phyloP scores from a whole-genome alignment of 495 filamentous ascomycete species.

The Annulohypoxylon maeteangense region DNA sequence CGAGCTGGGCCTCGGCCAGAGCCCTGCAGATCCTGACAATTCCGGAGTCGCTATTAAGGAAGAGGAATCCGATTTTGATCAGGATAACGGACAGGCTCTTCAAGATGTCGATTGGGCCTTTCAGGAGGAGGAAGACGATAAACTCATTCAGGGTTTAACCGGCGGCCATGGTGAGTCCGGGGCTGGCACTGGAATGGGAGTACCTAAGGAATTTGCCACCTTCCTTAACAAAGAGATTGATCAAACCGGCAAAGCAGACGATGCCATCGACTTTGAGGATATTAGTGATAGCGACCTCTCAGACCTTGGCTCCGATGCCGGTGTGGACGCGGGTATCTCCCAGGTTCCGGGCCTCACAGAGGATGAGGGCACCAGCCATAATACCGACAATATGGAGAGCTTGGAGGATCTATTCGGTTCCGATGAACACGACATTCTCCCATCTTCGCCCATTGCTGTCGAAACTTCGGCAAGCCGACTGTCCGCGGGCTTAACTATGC shows the following conservation, averaged over 20 bases:
- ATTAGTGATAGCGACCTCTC: conserved; percentile 72
- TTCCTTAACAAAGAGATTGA: conserved; percentile 36
- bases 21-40: conserved; percentile 15
- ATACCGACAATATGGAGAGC: conserved; percentile 52
- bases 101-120: conserved; percentile 44
- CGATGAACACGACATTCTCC: conserved; percentile 46
- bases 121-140: conserved; percentile 44
- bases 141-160: conserved; percentile 42
- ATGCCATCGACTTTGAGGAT: conserved; percentile 81
- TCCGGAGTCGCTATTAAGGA: conserved; percentile 41
- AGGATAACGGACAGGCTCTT: conserved; percentile 29
- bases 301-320: conserved; percentile 48
- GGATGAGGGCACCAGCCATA: conserved; percentile 59
- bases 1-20: conserved; percentile 2
- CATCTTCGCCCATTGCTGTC: conserved; percentile 50
- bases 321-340: conserved; percentile 50
- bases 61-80: conserved; percentile 41
- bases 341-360: conserved; percentile 61
- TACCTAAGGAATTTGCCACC: conserved; percentile 23
- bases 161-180: conserved; percentile 27
- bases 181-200: conserved; percentile 6
- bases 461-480: conserved; percentile 43
- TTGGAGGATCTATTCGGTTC: conserved; percentile 61
- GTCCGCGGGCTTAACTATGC: conserved; percentile 4
- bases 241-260: conserved; percentile 48